These are phyloP conservation scores for Recurvomyces mirabilis DNA, from an alignment of 495 filamentous ascomycete species.

Conservation along the genomic window DNA sequence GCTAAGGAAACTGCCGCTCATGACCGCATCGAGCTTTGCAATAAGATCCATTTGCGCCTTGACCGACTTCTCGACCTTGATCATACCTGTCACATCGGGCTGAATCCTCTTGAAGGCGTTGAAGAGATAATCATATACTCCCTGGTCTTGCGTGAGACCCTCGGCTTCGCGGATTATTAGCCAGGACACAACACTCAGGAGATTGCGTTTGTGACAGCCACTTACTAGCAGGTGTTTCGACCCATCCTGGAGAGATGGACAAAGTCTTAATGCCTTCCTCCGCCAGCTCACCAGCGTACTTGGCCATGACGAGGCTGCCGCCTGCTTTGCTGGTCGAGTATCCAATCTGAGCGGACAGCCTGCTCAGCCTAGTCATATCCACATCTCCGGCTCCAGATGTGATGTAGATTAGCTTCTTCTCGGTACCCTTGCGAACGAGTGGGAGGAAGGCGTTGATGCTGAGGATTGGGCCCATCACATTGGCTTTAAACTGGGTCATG, in stretches of 20 bases:
- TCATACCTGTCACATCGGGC: neutral
- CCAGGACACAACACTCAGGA: no score
- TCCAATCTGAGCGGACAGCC: constrained; percentile 11
- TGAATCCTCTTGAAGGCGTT: neutral
- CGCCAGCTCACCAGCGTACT: constrained; percentile 16
- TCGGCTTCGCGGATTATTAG: no score
- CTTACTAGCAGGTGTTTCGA: constrained; percentile 19
- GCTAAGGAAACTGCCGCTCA: neutral
- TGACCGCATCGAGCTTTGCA: neutral
- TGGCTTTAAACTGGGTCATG: constrained; percentile 13
- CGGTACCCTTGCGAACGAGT: constrained; percentile 18
- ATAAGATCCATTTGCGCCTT: neutral
- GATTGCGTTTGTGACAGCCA: no score
- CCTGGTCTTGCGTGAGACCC: no score
- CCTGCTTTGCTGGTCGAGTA: constrained; percentile 19
- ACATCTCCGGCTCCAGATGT: constrained; percentile 8
- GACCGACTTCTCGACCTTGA: neutral
- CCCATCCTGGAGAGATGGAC: constrained; percentile 18
- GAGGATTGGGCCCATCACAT: constrained; percentile 16
- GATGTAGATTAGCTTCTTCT: constrained; percentile 19
- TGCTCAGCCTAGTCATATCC: constrained; percentile 14
- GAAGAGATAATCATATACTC: neutral
- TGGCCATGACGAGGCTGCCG: constrained; percentile 14
- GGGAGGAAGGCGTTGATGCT: constrained; percentile 18
- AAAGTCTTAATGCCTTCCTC: constrained; percentile 18